phyloP scores from a whole-genome alignment of 225 moss, liverwort and hornwort species.

The Physcomitrium patens region DNA sequence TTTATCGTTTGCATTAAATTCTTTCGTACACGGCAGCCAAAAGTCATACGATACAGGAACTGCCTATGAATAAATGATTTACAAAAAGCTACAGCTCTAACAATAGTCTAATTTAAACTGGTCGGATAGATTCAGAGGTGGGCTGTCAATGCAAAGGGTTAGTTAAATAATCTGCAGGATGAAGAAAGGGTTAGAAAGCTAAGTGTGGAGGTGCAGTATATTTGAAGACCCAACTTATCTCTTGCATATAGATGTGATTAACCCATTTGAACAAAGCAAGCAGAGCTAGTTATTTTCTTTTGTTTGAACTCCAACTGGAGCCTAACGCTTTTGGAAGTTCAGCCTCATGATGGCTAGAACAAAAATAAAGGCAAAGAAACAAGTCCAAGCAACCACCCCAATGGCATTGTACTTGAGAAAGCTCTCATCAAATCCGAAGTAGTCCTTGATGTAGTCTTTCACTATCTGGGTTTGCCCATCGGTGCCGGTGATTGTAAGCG shows the following conservation, averaged over 20 bases:
- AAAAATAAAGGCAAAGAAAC: constrained; percentile 42
- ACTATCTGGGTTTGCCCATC: constrained; percentile 2
- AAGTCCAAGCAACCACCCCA: constrained; percentile 35
- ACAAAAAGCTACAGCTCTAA: neutral
- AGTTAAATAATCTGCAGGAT: too few relatives aligned
- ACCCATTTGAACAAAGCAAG: too few relatives aligned
- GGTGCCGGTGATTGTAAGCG: neutral
- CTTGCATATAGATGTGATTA: too few relatives aligned
- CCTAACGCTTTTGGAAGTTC: constrained; percentile 49
- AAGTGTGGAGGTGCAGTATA: too few relatives aligned
- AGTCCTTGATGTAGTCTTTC: constrained; percentile 28
- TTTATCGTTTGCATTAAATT: neutral
- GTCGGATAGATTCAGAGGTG: neutral
- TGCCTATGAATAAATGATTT: constrained; percentile 3
- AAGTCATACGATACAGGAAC: neutral
- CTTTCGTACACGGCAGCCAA: neutral
- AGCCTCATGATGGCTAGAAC: constrained; percentile 44
- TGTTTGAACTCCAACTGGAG: neutral
- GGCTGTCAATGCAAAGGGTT: neutral
- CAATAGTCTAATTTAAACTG: neutral
- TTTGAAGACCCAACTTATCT: too few relatives aligned
- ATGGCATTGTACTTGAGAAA: constrained; percentile 42
- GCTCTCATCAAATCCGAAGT: constrained; percentile 39
- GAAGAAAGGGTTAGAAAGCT: too few relatives aligned
- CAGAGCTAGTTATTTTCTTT: too few relatives aligned